Conservation (phyloP, 2,329 filamentous ascomycete genomes). For the Podosphaera fusca region DNA sequence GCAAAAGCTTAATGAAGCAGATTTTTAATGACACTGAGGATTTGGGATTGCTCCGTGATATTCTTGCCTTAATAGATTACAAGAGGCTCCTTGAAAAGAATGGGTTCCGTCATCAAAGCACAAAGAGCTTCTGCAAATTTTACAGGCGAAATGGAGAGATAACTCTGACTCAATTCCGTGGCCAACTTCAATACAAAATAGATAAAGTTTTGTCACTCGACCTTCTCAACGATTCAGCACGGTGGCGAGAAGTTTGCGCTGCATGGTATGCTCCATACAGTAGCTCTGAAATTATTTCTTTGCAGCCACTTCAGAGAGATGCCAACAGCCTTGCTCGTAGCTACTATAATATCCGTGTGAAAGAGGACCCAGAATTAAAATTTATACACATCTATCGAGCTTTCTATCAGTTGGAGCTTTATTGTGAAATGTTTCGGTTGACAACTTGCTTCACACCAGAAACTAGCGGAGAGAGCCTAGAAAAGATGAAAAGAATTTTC, state of each 20-base stretch:
- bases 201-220: neutral
- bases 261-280: neutral
- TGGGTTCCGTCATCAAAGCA: neutral
- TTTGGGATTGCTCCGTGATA: neutral
- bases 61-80: neutral
- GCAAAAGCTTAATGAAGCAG: neutral
- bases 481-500: neutral
- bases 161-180: neutral
- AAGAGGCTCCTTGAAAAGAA: neutral
- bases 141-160: neutral
- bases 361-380: neutral
- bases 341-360: neutral
- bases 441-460: neutral
- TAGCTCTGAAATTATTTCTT: neutral
- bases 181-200: neutral
- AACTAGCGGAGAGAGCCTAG: neutral
- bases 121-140: conserved; percentile 1
- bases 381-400: neutral
- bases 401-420: conserved; percentile 1
- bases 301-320: neutral
- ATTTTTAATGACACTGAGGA: neutral
- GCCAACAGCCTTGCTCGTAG: neutral
- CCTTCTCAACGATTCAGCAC: neutral
- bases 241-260: neutral
- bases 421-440: neutral